phyloP scores from a whole-genome alignment of 352 stramenopile genomes.

The Phytophthora crassamura region DNA sequence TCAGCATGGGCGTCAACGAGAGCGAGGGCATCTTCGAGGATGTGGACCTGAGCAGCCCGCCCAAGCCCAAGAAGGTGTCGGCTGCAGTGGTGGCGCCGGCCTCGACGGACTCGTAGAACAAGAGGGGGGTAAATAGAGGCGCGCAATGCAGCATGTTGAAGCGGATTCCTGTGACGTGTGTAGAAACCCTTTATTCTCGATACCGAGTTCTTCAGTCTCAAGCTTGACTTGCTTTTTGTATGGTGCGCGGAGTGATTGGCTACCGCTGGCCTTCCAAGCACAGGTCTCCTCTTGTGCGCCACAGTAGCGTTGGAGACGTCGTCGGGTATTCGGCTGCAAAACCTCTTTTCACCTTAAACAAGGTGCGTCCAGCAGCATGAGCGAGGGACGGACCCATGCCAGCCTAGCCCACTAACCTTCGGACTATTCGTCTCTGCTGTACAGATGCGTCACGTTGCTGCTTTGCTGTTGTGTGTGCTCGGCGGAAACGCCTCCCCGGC shows the following conservation, averaged over 20 bases:
- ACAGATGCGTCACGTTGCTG: constrained; percentile 93
- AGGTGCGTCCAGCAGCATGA: constrained; percentile 55
- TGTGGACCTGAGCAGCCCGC: constrained; percentile 28
- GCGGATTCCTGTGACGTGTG: constrained; percentile 34
- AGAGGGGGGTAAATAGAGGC: neutral
- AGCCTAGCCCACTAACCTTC: constrained; percentile 5
- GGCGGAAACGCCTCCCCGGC: constrained; percentile 82
- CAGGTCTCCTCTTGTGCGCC: constrained; percentile 1
- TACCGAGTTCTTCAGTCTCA: constrained; percentile 13
- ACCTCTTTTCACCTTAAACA: constrained; percentile 91
- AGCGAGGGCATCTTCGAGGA: constrained; percentile 66
- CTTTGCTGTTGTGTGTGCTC: constrained; percentile 90
- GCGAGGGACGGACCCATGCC: too few species aligned
- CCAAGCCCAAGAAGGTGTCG: constrained; percentile 17
- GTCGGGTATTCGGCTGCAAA: constrained; percentile 70
- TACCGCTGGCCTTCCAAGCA: constrained; percentile 62
- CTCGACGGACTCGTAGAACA: constrained; percentile 8
- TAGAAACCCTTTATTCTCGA: constrained; percentile 15
- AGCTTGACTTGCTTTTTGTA: constrained; percentile 59
- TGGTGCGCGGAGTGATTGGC: constrained; percentile 76
- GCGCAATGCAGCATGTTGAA: constrained; percentile 6
- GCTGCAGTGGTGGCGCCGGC: constrained; percentile 6
- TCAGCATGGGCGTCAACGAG: constrained; percentile 45
- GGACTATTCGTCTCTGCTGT: constrained; percentile 5
- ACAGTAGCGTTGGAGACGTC: constrained; percentile 65